Evolutionary conservation across 108 stramenopile species (phyloP), one percentile per base, ranked within the genome.

Genomic region (Fragilariopsis cylindrus): DNA sequence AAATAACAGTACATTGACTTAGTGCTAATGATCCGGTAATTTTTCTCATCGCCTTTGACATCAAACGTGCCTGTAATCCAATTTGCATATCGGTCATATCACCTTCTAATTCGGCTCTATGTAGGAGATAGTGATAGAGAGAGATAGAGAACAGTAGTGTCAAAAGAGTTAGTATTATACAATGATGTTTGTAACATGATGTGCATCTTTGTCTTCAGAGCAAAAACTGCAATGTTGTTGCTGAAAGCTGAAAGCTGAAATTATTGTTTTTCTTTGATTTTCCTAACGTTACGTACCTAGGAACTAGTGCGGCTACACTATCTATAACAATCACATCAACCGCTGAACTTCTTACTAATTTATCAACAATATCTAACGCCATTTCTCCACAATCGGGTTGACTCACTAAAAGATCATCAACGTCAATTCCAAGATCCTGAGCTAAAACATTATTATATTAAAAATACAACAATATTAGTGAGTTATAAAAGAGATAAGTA

Each of bases 301-400:
- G 98, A 1, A 99, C 97, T 57, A 99, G 78, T 5, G 98, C 97
- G 15, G 98, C 97, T 12, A 99, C 97, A 43, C 81, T 82, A 69
- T 99, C 98, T 6, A 98, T 85, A 3, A 99, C 97, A 42, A 99
- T 92, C n/a, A 98, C 80, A 78, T 97, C 97, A 45, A 99, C 96
- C 4, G 96, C 97, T 2, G 86, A 69, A 70, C 84, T 85, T 43
- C 96, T 70, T 7, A 99, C 96, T 18, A 99, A 81, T 57, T 96
- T 92, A 84, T 98, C 98, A 30, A 97, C 94, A 65, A 98, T 96
- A 72, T 99, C 98, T 63, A 99, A 82, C 30, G 97, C 98, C 94
- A 98, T 97, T 78, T 99, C 98, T 18, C 98, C 97, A 9, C 87
- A 87, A 76, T 99, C 98, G 3, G 98, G 98, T 80, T 99, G 98